phyloP scores from a whole-genome alignment of 345 rosid genomes.

The Hibiscus tridactylites region DNA sequence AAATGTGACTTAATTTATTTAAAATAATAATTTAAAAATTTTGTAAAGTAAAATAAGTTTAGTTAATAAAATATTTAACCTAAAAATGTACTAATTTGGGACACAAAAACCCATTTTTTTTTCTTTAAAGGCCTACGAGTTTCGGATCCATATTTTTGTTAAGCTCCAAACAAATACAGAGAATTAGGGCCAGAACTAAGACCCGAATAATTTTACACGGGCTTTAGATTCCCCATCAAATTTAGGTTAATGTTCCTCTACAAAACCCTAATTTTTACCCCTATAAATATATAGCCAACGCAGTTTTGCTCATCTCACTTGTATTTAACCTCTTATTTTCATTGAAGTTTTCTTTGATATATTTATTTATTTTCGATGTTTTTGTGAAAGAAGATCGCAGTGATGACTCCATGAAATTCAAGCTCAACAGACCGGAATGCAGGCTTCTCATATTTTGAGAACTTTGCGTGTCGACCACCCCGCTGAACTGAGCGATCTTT shows the following conservation, averaged over 20 bases:
- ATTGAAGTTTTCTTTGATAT: background rate
- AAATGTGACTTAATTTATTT: no score
- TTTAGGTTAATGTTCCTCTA: background rate
- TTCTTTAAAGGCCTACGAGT: background rate
- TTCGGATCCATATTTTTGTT: background rate
- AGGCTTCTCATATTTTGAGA: constrained; percentile 36
- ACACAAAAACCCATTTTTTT: no score
- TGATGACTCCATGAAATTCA: constrained; percentile 74
- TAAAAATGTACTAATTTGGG: no score
- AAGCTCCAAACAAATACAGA: background rate
- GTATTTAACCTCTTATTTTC: background rate
- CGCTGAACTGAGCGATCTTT: constrained; percentile 69
- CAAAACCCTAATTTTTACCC: constrained; percentile 2
- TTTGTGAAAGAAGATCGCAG: constrained; percentile 25
- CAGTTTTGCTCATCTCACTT: background rate
- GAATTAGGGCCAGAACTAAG: background rate
- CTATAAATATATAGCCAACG: background rate
- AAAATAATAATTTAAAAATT: no score
- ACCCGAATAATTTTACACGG: background rate
- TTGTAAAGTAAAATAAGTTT: no score
- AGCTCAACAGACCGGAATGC: constrained; percentile 99
- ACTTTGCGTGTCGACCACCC: constrained; percentile 71
- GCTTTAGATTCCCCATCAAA: background rate
- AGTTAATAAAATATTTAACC: no score
- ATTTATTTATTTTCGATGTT: background rate